Percentiles rank a stretch among this genome's conserved stretches.
phyloP scores from a whole-genome alignment of 768 basidiomycete genomes.

The Russula griseocarnosa region DNA sequence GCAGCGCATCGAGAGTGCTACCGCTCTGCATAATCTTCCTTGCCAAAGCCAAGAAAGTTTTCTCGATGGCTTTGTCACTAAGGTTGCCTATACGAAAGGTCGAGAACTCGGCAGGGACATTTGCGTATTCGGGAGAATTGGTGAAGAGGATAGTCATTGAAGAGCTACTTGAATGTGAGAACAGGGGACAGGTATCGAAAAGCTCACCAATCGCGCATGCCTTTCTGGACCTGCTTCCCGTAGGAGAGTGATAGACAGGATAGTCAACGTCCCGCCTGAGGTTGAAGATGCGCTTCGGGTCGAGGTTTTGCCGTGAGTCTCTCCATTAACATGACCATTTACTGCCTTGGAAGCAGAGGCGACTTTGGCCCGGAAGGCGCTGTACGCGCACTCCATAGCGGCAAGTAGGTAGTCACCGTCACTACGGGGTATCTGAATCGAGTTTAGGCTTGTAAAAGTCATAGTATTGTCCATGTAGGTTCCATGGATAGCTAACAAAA shows the following conservation, averaged over 20 bases:
- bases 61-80: slow-evolving; percentile 93
- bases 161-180: slow-evolving; percentile 38
- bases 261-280: slow-evolving; percentile 73
- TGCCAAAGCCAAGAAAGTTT: slow-evolving; percentile 83
- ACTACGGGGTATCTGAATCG: slow-evolving; percentile 91
- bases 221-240: slow-evolving; percentile 98
- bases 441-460: slow-evolving; percentile 99
- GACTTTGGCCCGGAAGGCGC: slow-evolving; percentile 76
- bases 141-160: slow-evolving; percentile 85
- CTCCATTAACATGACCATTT: slow-evolving; percentile 36
- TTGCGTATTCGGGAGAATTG: slow-evolving; percentile 65
- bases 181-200: slow-evolving; percentile 18
- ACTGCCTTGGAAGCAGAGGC: slow-evolving; percentile 47
- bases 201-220: slow-evolving; percentile 75
- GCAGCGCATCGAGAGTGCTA: slow-evolving; percentile 79
- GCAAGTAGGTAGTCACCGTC: slow-evolving; percentile 92
- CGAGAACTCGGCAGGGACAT: slow-evolving; percentile 68
- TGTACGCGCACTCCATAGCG: slow-evolving; percentile 88
- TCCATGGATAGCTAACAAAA: slow-evolving; percentile 76
- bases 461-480: slow-evolving; percentile 97
- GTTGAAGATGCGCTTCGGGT: slow-evolving; percentile 52
- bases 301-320: slow-evolving; percentile 38
- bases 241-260: slow-evolving; percentile 94
- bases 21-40: slow-evolving; percentile 69
- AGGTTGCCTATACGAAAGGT: slow-evolving; percentile 67